Evolutionary conservation across 2,329 filamentous ascomycete genomes (phyloP).

Genomic region (Colletotrichum trifolii): DNA sequence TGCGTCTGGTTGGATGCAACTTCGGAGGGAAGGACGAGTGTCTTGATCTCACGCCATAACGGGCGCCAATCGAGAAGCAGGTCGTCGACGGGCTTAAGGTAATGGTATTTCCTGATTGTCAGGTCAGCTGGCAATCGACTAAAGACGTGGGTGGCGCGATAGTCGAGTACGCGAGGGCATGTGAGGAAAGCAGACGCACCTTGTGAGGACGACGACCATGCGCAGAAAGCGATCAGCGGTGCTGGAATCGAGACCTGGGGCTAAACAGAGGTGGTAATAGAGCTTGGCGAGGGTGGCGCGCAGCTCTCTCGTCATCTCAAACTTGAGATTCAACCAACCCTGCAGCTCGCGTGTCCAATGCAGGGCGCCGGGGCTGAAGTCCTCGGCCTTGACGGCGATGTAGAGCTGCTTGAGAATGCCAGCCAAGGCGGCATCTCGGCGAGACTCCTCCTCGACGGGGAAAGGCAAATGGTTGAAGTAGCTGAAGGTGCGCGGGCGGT

Average conservation of each 20-base stretch:
- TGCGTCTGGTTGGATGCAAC: constrained; percentile 72
- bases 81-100: constrained; percentile 89
- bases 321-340: constrained; percentile 96
- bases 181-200: constrained; percentile 66
- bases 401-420: constrained; percentile 96
- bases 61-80: constrained; percentile 93
- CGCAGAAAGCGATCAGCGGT: constrained; percentile 91
- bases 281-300: constrained; percentile 86
- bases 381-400: constrained; percentile 88
- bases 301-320: constrained; percentile 89
- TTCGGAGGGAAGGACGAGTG: constrained; percentile 88
- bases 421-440: constrained; percentile 81
- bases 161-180: not conserved
- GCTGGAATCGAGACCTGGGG: constrained; percentile 85
- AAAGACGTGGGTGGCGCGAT: not conserved
- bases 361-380: constrained; percentile 91
- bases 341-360: constrained; percentile 98
- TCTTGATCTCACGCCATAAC: constrained; percentile 91
- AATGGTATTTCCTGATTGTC: constrained; percentile 83
- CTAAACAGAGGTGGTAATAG: constrained; percentile 93
- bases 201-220: constrained; percentile 97
- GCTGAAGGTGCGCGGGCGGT: constrained; percentile 90
- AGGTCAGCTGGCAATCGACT: not conserved
- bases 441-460: constrained; percentile 80
- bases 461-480: constrained; percentile 95